Evolutionary conservation across 2,329 filamentous ascomycete species (phyloP), one percentile per base, ranked within the genome.

Genomic region (Nemania bipapillata): DNA sequence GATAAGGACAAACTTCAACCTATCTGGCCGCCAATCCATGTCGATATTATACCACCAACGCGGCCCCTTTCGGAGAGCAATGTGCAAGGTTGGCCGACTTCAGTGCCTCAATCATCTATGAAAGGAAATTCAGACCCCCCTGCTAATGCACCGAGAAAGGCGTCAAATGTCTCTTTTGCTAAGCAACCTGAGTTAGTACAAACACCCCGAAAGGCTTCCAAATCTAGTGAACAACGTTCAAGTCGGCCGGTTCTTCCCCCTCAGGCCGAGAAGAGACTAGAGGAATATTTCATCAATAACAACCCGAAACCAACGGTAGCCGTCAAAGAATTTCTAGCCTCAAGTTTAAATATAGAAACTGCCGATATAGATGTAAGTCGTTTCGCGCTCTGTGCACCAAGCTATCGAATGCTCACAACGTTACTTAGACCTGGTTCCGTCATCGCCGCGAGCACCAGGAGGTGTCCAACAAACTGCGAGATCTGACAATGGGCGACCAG

Each of bases 251-350:
- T 76, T 35, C 83, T 88, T 59, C 81, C 86, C 4, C 75, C 79
- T 15, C 85, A 86, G 63, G 81, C 87, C 7, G 81, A 86, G 66
- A 79, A 77, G 22, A 83, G 86, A 1, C 79, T 88, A 1, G 86
- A 88, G 62, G 82, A 85, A 28, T 88, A 87, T 68, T 88, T 86
- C 70, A 80, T 83, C 28, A 47, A 28, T 53, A 77, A 78, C 6
- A 81, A 86, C 30, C 80, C 84, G 1, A 75, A 82, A 1, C 86
- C 86, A 1, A 86, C 80, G 49, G 80, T 85, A 54, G 83, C 82
- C 0, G 82, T 86, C 47, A 83, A 83, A 40, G 85, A 85, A 47
- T 85, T 86, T 73, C 79, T 87, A 49, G 85, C 86, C 9, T 87
- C 86, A 0, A 87, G 84, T 47, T 76, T 87, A 2, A 84, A 84